Base-by-base conservation (phyloP, 805 yeast genomes). In the Babjeviella inositovora region DNA sequence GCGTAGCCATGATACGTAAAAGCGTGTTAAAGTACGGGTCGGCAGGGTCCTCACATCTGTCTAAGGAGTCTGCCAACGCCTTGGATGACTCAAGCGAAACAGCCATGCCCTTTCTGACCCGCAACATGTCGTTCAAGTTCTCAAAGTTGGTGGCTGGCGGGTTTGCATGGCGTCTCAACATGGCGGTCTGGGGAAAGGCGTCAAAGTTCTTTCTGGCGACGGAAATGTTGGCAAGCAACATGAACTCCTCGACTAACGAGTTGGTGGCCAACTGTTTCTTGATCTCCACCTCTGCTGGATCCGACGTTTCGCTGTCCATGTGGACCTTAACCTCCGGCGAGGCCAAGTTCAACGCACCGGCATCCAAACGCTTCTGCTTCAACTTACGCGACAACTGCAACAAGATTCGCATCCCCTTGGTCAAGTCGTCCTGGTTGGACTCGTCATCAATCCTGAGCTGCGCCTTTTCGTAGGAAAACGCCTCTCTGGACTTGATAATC, bases 291-390 rank as follows among this genome's bases (percentile, higher is more conserved):
- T 82, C 94, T 29, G 76, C 76, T 2, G 98, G 97, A 46, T 90
- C 98, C 2, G 93, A 75, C 3, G 97, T 84, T 50, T 90, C 99
- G 41, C 87, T 75, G 39, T 90, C 99, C 74, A 85, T 76, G 37
- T 84, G 90, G 17, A 90, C 94, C 47, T 87, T 87, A 23, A 90
- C 98, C 46, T 90, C 99, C 1, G 99, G 99, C 3, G 95, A 82
- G 0, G 98, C 95, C 35, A 90, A 57, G 45, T 90, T 90, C 44
- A 90, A 62, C 0, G 99, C 99, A 53, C 99, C 99, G 2, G 92
- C 90, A 32, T 76, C 87, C 38, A 85, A 51, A 47, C 99, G 66
- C 43, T 71, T 68, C 47, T 80, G 82, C 45, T 80, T 84, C 38
- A 90, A 57, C 34, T 72, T 71, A 41, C 81, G 80, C 3, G 97